Conservation (phyloP, 2,329 filamentous ascomycete genomes). For the Xylaria sp. region DNA sequence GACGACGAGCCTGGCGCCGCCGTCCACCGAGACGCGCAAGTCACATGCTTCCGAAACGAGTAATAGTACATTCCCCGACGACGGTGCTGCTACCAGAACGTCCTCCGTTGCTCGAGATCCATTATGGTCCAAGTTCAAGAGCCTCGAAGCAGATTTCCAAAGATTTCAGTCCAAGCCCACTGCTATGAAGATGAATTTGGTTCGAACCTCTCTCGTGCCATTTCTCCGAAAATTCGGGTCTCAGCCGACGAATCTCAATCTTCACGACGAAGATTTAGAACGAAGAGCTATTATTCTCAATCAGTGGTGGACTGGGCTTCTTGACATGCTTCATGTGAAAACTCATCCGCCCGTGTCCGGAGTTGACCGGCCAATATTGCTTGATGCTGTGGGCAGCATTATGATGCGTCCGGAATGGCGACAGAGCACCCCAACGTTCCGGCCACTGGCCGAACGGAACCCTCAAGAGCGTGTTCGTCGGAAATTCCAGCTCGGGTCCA, state of each 20-base stretch:
- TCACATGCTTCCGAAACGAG: conserved; percentile 43
- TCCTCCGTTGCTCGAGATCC: conserved; percentile 51
- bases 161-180: conserved; percentile 74
- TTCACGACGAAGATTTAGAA: conserved; percentile 83
- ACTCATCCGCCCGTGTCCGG: conserved; percentile 73
- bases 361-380: conserved; percentile 79
- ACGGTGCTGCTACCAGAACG: conserved; percentile 25
- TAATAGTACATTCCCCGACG: conserved; percentile 40
- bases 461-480: conserved; percentile 52
- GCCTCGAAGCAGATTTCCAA: conserved; percentile 54
- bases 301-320: conserved; percentile 85
- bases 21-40: conserved; percentile 45
- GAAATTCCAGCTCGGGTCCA: conserved; percentile 56
- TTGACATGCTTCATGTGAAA: conserved; percentile 78
- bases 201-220: conserved; percentile 74
- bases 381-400: conserved; percentile 79
- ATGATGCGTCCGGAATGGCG: conserved; percentile 93
- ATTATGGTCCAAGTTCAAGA: conserved; percentile 61
- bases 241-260: conserved; percentile 66
- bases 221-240: conserved; percentile 75
- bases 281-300: conserved; percentile 79
- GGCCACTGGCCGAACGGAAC: conserved; percentile 63
- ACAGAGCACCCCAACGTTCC: conserved; percentile 70
- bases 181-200: conserved; percentile 74
- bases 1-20: conserved; percentile 51